Base-by-base conservation (phyloP, 306 rosid species). In the Acacia confusa region DNA sequence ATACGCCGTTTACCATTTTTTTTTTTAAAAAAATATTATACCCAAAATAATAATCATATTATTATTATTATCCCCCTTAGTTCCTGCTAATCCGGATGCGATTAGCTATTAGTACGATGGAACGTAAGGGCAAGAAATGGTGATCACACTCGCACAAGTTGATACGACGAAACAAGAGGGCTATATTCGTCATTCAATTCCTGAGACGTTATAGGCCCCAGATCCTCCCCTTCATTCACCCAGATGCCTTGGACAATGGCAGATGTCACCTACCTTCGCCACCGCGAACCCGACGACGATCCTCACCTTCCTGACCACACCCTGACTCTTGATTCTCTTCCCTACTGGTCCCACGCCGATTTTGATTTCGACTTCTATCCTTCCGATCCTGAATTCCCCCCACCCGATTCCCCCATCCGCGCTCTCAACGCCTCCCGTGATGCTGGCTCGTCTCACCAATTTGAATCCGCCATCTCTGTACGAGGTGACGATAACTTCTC, bases 281-380 rank as follows among this genome's bases (percentile, higher is more conserved):
- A 60, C 79, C 87, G 55, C 76, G 90, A 83, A 58, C 40, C 70
- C 0, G 86, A 83, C 43, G 86, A 77, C 52, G 88, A 82, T 7
- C 72, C 74, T 25, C 83, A 19, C 36, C 79, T 64, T 70, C 58
- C 81, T 9, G 83, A 72, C 16, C 78, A 65, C 7, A 43, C 64
- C 74, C 80, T 68, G 6, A 12, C 70, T 77, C 64, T 72, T 12
- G 87, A 85, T 6, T 69, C 87, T 64, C 36, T 77, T 19, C 79
- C 84, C 24, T 79, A 68, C 79, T 70, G 83, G 75, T 27, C 79
- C 71, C 64, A 22, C 53, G 22, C 30, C 74, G 89, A 87, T 53
- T 69, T 87, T 74, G 87, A 87, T 47, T 73, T 87, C 77, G 87
- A 84, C 68, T 77, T 82, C 84, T 77, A 78, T 82, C 36, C 79